phyloP scores from a whole-genome alignment of 1,139 yeast species.

The Diutina siamensis region DNA sequence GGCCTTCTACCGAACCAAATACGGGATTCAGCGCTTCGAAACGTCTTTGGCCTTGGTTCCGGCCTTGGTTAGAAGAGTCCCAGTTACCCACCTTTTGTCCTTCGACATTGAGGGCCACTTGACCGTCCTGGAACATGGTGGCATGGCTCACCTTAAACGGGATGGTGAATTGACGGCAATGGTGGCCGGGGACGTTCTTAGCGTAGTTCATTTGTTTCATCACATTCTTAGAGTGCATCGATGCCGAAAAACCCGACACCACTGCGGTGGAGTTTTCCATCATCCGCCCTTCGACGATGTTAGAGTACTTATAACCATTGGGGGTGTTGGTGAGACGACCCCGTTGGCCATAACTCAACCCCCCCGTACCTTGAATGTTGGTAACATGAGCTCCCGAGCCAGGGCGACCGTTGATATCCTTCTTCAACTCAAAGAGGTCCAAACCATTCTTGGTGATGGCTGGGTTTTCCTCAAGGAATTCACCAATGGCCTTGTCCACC shows the following conservation, averaged over 20 bases:
- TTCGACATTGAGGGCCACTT: conserved; percentile 28
- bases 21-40: conserved; percentile 23
- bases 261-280: conserved; percentile 29
- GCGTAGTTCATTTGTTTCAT: conserved; percentile 31
- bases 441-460: not conserved
- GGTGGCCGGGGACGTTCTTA: conserved; percentile 31
- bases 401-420: not conserved
- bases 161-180: conserved; percentile 32
- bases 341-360: conserved; percentile 56
- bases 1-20: conserved; percentile 23
- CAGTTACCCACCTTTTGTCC: conserved; percentile 32
- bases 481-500: not conserved
- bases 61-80: conserved; percentile 20
- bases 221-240: conserved; percentile 23
- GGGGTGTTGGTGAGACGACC: conserved; percentile 71
- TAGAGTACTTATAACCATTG: conserved; percentile 48
- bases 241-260: conserved; percentile 12
- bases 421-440: not conserved
- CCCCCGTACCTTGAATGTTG: conserved; percentile 54
- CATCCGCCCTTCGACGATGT: conserved; percentile 62
- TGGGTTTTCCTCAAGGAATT: not conserved
- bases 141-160: conserved; percentile 34
- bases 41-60: conserved; percentile 12
- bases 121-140: conserved; percentile 26
- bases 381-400: not conserved